A percentile compares a stretch with the other conserved stretches of the same genome.
phyloP scores from a whole-genome alignment of 495 filamentous ascomycete species.

The Aspergillus cavernicola region DNA sequence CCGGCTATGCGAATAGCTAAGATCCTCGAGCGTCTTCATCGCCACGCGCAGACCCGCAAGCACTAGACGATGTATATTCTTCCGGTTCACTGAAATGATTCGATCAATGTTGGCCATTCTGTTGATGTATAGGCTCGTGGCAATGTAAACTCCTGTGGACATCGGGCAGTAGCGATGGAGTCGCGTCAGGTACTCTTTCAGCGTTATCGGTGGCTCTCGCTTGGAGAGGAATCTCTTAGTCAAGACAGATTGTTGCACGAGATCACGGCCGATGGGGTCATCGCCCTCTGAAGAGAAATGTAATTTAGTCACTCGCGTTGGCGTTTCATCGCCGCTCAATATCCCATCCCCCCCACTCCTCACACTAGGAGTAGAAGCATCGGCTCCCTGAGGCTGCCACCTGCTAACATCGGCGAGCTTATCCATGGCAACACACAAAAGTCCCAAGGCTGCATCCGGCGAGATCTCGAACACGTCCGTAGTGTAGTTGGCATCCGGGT shows the following conservation, averaged over 20 bases:
- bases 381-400: conserved; percentile 59
- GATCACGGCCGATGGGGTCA: conserved; percentile 44
- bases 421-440: conserved; percentile 71
- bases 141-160: conserved; percentile 95
- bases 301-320: conserved; percentile 25
- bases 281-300: conserved; percentile 23
- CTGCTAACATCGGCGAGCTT: conserved; percentile 60
- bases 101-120: conserved; percentile 70
- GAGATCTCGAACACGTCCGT: conserved; percentile 67
- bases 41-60: conserved; percentile 81
- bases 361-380: conserved; percentile 42
- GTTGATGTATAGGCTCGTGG: conserved; percentile 85
- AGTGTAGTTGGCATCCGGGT: conserved; percentile 5
- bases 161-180: conserved; percentile 90
- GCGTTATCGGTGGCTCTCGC: conserved; percentile 69
- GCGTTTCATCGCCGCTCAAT: conserved; percentile 28
- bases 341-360: conserved; percentile 56
- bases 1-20: conserved; percentile 76
- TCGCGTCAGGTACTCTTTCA: conserved; percentile 81
- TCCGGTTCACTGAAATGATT: conserved; percentile 67
- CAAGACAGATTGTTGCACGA: conserved; percentile 72
- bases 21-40: conserved; percentile 89
- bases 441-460: conserved; percentile 71
- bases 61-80: conserved; percentile 84
- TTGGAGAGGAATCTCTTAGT: conserved; percentile 91